Conservation (phyloP, 2,329 filamentous ascomycete genomes). For the Colletotrichum sp. region DNA sequence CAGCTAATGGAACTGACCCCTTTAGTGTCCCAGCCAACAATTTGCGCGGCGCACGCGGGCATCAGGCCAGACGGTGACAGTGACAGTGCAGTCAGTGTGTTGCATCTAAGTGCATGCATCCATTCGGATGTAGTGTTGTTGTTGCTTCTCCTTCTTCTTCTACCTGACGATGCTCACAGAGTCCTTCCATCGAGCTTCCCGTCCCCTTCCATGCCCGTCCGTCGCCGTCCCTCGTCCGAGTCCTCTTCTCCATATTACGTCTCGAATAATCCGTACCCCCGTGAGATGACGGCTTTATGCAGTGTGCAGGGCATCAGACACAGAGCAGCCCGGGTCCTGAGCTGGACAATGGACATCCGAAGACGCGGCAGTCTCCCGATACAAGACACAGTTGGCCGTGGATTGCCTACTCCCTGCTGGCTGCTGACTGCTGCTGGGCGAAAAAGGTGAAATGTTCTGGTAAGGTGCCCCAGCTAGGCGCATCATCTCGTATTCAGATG, state of each 20-base stretch:
- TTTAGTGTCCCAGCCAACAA: conserved; percentile 15
- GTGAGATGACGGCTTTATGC: background rate
- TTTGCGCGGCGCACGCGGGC: conserved; percentile 10
- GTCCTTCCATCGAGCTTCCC: background rate
- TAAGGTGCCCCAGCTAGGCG: background rate
- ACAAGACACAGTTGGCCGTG: background rate
- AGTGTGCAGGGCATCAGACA: background rate
- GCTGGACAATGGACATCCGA: background rate
- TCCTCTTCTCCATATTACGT: background rate
- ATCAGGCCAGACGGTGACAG: conserved; percentile 1
- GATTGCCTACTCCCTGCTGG: background rate
- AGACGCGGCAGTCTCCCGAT: background rate
- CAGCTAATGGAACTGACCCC: conserved; percentile 8
- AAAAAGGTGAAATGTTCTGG: background rate
- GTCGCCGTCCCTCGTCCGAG: background rate
- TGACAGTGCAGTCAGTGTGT: background rate
- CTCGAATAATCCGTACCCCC: background rate
- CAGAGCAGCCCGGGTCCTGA: background rate
- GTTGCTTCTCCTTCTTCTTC: background rate
- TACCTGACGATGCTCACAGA: background rate
- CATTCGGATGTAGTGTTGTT: background rate
- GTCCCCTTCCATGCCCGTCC: background rate
- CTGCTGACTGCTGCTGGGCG: background rate
- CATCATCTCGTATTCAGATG: conserved; percentile 7
- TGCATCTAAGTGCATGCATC: background rate